These are phyloP conservation scores for Jimgerdemannia lactiflua DNA, from an alignment of 192 early-diverging fungal species.

Conservation along the genomic window DNA sequence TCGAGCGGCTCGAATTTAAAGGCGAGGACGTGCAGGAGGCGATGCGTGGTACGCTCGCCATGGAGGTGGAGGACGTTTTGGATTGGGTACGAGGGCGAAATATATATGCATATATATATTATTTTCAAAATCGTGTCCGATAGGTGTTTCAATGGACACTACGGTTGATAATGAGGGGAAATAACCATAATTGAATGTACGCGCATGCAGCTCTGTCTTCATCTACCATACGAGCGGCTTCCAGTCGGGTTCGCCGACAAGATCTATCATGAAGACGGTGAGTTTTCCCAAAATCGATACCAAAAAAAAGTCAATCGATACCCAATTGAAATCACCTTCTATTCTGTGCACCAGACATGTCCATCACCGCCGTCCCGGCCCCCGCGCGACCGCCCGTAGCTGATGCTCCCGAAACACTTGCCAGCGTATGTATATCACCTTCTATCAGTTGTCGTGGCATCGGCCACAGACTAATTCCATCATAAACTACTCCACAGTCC, in stretches of 20 bases:
- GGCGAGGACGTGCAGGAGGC: constrained; percentile 38
- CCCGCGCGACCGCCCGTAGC: no score
- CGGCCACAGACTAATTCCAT: no score
- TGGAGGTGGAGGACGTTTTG: constrained; percentile 36
- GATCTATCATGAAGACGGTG: no score
- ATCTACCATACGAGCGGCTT: neutral
- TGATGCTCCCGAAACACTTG: no score
- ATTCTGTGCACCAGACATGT: neutral
- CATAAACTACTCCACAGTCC: no score
- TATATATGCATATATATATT: neutral
- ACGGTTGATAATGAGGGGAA: constrained; percentile 47
- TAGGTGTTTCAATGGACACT: constrained; percentile 19
- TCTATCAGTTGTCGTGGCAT: no score
- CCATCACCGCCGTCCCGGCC: no score
- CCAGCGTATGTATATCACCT: no score
- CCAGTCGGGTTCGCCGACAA: no score
- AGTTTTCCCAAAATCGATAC: constrained; percentile 1
- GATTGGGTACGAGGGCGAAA: constrained; percentile 45
- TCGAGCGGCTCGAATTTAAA: constrained; percentile 44
- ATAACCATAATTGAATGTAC: constrained; percentile 27
- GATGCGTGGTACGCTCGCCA: constrained; percentile 30
- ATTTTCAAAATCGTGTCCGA: neutral
- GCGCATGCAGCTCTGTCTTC: neutral
- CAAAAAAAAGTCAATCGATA: constrained; percentile 18
- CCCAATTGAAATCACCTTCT: neutral